These are phyloP conservation scores for Hypomyces perniciosus DNA, from an alignment of 2,329 filamentous ascomycete species.

Conservation along the genomic window DNA sequence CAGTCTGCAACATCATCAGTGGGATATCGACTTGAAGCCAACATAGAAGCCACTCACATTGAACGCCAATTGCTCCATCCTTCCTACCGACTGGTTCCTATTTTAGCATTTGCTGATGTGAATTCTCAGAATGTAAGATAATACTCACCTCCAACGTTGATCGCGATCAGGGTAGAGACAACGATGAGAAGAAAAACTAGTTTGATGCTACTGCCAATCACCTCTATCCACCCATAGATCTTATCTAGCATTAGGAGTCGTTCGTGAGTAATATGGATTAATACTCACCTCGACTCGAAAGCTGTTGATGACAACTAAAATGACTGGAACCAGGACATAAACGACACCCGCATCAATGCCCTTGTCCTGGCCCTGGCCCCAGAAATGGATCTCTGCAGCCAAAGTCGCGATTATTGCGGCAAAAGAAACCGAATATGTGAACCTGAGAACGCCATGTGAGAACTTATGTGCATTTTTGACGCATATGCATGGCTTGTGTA, in stretches of 20 bases:
- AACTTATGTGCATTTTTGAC: neutral
- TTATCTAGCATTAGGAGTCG: slow-evolving; percentile 2
- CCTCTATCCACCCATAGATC: slow-evolving; percentile 25
- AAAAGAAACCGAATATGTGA: slow-evolving; percentile 24
- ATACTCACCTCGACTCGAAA: slow-evolving; percentile 21
- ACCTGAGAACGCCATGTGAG: slow-evolving; percentile 16
- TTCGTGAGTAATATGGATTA: neutral
- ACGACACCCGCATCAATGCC: slow-evolving; percentile 15
- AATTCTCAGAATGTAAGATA: neutral
- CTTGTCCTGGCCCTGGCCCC: slow-evolving; percentile 14
- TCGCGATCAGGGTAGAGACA: slow-evolving; percentile 17
- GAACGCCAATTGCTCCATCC: neutral
- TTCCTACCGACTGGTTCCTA: neutral
- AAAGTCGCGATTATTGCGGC: slow-evolving; percentile 20
- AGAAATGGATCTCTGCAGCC: slow-evolving; percentile 22
- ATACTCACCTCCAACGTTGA: slow-evolving; percentile 11
- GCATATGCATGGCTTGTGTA: neutral
- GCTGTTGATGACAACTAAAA: slow-evolving; percentile 18
- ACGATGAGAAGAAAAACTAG: slow-evolving; percentile 21
- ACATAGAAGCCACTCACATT: neutral
- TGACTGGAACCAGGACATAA: slow-evolving; percentile 20
- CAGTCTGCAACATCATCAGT: neutral
- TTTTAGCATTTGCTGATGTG: neutral
- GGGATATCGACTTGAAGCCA: neutral
- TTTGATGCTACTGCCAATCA: slow-evolving; percentile 21